Percentiles rank a stretch among this genome's conserved stretches.
These are phyloP conservation scores for Silene latifolia DNA, from an alignment of 148 eudicot species.

Conservation along the genomic window DNA sequence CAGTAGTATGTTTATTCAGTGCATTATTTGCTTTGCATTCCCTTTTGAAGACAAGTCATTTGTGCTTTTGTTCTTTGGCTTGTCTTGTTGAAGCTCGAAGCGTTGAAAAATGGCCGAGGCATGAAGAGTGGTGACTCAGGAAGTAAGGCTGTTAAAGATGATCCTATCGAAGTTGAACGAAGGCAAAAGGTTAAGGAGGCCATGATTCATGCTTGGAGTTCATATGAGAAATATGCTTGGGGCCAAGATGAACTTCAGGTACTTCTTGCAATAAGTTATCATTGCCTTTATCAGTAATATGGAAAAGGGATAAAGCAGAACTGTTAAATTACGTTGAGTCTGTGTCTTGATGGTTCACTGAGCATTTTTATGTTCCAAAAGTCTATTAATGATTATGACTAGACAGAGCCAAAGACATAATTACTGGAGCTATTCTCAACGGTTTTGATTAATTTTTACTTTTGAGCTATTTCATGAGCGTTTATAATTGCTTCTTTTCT, in stretches of 20 bases:
- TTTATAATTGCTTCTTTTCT: background rate
- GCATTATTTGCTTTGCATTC: no score
- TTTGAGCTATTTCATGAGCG: background rate
- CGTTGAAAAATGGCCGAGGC: slow-evolving; percentile 36
- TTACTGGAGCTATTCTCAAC: background rate
- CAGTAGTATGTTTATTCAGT: background rate
- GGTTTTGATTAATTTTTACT: background rate
- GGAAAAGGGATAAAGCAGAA: background rate
- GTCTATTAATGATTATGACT: background rate
- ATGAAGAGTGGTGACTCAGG: slow-evolving; percentile 18
- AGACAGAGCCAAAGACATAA: background rate
- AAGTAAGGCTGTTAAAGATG: slow-evolving; percentile 35
- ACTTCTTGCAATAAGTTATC: background rate
- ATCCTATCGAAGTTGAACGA: slow-evolving; percentile 61
- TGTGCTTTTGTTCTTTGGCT: background rate
- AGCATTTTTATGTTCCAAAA: slow-evolving; percentile 2
- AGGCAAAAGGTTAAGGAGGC: slow-evolving; percentile 93
- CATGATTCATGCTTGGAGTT: slow-evolving; percentile 97
- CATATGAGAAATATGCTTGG: slow-evolving; percentile 99
- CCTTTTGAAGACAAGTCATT: background rate
- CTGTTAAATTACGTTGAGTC: background rate
- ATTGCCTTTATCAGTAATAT: background rate
- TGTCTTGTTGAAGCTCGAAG: slow-evolving; percentile 54
- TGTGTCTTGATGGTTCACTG: background rate
- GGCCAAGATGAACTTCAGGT: slow-evolving; percentile 99